A percentile compares a stretch with the other conserved stretches of the same genome.
Evolutionary conservation across 495 filamentous ascomycete genomes (phyloP).

Genomic region (Xylaria telfairii): DNA sequence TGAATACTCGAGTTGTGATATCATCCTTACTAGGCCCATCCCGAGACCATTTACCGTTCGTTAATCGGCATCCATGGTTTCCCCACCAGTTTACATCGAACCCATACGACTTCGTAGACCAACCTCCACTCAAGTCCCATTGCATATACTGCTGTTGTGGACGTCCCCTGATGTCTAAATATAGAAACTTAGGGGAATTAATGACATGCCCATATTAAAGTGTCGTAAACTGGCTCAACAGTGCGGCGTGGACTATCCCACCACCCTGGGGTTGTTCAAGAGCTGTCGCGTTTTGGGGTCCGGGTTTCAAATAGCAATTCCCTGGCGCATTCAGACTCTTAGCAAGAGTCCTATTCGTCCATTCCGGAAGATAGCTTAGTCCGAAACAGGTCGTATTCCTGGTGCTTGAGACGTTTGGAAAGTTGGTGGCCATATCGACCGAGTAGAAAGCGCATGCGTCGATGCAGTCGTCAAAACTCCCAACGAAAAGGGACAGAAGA

Average conservation of each 20-base stretch:
- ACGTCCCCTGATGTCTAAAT: not conserved
- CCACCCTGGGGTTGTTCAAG: not conserved
- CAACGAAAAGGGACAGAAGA: not conserved
- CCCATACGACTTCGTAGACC: not conserved
- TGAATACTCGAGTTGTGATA: not conserved
- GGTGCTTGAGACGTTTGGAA: not conserved
- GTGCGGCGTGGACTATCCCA: not conserved
- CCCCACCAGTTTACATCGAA: not conserved
- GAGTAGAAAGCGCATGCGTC: constrained; percentile 6
- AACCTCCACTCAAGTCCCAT: not conserved
- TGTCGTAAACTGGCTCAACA: not conserved
- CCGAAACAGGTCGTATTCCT: not conserved
- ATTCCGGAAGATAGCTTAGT: not conserved
- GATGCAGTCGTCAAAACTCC: not conserved
- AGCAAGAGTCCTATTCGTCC: not conserved
- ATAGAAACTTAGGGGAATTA: not conserved
- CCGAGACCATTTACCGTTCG: not conserved
- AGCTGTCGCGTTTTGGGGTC: not conserved
- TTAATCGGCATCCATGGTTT: not conserved
- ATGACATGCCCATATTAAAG: not conserved
- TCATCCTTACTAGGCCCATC: not conserved
- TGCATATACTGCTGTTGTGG: not conserved
- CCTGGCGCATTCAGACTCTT: not conserved
- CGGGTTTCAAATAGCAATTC: constrained; percentile 6
- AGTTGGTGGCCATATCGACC: not conserved